A percentile compares a stretch with the other conserved stretches of the same genome.
These are phyloP conservation scores for Colletotrichum echinochloae DNA, from an alignment of 2,329 filamentous ascomycete genomes.

Conservation along the genomic window DNA sequence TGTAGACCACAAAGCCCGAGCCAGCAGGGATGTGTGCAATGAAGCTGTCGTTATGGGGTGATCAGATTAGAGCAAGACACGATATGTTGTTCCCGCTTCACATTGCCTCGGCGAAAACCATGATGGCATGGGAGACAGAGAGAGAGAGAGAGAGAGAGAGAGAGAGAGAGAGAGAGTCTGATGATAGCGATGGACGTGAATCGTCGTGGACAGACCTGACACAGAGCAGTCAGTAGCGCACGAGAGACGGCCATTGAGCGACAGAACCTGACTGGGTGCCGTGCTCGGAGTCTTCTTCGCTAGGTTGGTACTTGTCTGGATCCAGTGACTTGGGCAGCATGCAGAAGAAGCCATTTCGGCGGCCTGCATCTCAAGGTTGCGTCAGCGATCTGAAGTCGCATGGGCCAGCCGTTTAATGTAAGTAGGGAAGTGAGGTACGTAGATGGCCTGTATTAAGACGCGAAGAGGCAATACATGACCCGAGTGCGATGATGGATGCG, in stretches of 20 bases:
- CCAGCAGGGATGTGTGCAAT: background rate
- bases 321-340: constrained; percentile 35
- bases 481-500: background rate
- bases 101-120: background rate
- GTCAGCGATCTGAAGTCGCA: constrained; percentile 24
- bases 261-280: background rate
- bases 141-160: no score
- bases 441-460: background rate
- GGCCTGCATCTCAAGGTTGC: constrained; percentile 14
- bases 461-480: background rate
- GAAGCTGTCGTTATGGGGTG: background rate
- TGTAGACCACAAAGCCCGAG: background rate
- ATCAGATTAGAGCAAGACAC: background rate
- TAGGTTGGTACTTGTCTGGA: background rate
- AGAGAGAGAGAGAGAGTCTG: no score
- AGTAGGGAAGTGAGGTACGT: background rate
- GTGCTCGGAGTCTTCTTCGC: background rate
- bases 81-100: background rate
- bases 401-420: constrained; percentile 28
- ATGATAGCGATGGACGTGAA: background rate
- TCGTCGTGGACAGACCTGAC: background rate
- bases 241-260: background rate
- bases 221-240: no score
- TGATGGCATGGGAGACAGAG: background rate
- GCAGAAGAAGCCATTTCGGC: constrained; percentile 30